Base-by-base conservation (phyloP, 2,329 filamentous ascomycete species). In the Apiospora koreana region DNA sequence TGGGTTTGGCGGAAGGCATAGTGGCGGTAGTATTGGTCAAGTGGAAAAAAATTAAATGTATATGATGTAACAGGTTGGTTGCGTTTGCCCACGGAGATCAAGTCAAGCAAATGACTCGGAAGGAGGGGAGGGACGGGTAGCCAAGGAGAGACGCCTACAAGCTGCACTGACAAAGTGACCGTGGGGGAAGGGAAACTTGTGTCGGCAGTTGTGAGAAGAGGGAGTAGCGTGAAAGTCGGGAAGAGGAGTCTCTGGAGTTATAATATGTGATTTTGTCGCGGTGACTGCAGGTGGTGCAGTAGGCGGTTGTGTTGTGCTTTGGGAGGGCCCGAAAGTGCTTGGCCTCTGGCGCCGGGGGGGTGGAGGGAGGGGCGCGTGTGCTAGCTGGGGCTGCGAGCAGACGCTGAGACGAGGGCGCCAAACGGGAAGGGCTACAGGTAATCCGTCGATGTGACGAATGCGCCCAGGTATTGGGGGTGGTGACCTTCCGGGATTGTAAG, bases 1-100 rank as follows among this genome's bases (percentile, higher is more conserved):
- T 91, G 76, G 89, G 89, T 79, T 87, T 88, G 77, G 78, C 78
- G 70, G 83, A 76, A 79, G 87, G 82, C 78, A 89, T 89, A 75
- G 65, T 85, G 82, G 72, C 73, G 73, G 73, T 69, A 69, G 68
- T 71, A 70, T 70, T 64, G 68, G 28, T 45, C 50, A 62, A 46
- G 46, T 23, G 46, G 6, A 42, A 42, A 71, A 67, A 69, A 65
- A 68, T 70, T 68, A 73, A 43, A 65, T 68, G 69, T 42, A 65
- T 67, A 72, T 71, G 71, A 70, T 70, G 72, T 71, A 68, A 70
- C 68, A 69, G 65, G 67, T 71, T 72, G 65, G 67, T 71, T 72
- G 50, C 50, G 50, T 62, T 62, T 35, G 35, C 28, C 50, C 50
- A 62, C 50, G 16, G 28, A 62, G 50, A 75, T 80, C 79, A 77